Base-by-base conservation (phyloP, 371 early-diverging fungal species). In the Mucor piriformis region DNA sequence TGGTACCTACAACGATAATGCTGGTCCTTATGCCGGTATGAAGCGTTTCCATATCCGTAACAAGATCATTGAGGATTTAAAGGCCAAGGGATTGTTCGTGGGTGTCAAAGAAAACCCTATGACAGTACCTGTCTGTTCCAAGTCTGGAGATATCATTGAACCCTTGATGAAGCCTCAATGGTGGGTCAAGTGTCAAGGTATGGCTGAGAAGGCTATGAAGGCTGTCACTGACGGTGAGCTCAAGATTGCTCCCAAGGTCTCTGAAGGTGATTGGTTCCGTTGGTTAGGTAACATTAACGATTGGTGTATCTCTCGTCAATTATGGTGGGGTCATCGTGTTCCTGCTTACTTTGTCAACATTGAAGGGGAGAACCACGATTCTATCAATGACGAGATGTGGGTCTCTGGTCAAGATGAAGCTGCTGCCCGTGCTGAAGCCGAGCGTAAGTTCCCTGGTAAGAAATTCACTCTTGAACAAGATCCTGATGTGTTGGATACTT, bases 281-380 rank as follows among this genome's bases (percentile, higher is more conserved):
- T 99, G 99, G 99, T 84, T 99, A 63, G 92, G 87, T 44, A 94
- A 95, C 79, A 95, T 95, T 63, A 92, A 95, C 66, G 79, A 79
- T 34, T 79, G 99, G 99, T 99, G 98, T 74, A 91, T 97, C 52
- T 97, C 97, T 7, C 93, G 99, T 67, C 99, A 99, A 83, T 83
- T 99, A 50, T 99, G 99, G 99, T 99, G 99, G 99, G 99, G 99
- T 38, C 99, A 99, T 74, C 90, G 95, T 72, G 85, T 99, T 16
- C 99, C 99, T 42, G 99, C 99, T 3, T 99, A 99, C 84, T 92
- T 91, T 66, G 89, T 98, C 63, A 76, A 77, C n/a, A 78, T 93
- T 42, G 87, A 88, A 43, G 92, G 89, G 12, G 82, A 87, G 64
- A 73, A 64, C 21, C 73, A 76, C 60, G 87, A 83, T 48, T 64